A percentile compares a stretch with the other conserved stretches of the same genome.
phyloP scores from a whole-genome alignment of 2,329 filamentous ascomycete genomes.

The Colletotrichum incanum region DNA sequence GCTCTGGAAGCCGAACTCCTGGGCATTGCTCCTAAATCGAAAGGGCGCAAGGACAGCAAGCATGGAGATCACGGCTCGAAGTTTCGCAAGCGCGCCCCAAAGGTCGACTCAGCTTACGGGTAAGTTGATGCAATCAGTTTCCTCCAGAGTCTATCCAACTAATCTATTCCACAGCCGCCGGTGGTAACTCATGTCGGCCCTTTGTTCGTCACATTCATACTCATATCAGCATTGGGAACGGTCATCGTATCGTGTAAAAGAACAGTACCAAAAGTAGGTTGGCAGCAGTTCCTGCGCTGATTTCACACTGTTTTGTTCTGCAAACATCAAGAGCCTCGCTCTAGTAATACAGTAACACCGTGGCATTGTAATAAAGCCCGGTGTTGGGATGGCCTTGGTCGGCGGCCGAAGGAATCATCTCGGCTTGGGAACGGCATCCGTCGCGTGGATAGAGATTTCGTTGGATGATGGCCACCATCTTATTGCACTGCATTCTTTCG shows the following conservation, averaged over 20 bases:
- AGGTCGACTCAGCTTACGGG: slow-evolving; percentile 58
- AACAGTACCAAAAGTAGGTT: background rate
- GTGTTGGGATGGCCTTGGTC: slow-evolving; percentile 5
- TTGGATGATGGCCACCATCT: slow-evolving; percentile 4
- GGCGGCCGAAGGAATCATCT: slow-evolving; percentile 12
- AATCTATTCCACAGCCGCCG: slow-evolving; percentile 50
- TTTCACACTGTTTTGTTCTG: slow-evolving; percentile 2
- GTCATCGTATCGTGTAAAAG: background rate
- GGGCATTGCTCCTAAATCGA: slow-evolving; percentile 51
- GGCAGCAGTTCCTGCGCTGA: slow-evolving; percentile 9
- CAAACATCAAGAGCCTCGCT: background rate
- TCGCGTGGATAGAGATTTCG: background rate
- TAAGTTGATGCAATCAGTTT: slow-evolving; percentile 30
- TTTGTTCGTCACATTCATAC: background rate
- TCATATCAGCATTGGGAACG: background rate
- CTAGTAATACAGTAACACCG: background rate
- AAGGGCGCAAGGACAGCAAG: slow-evolving; percentile 49
- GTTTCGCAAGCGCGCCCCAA: slow-evolving; percentile 52
- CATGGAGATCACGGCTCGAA: slow-evolving; percentile 44
- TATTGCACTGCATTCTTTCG: background rate
- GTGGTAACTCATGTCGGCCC: slow-evolving; percentile 47
- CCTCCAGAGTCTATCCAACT: background rate
- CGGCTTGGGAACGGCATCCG: slow-evolving; percentile 6
- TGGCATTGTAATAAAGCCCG: slow-evolving; percentile 11
- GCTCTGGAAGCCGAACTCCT: slow-evolving; percentile 58